phyloP scores from a whole-genome alignment of 2,329 filamentous ascomycete species.

The Fusarium cyanostomum region DNA sequence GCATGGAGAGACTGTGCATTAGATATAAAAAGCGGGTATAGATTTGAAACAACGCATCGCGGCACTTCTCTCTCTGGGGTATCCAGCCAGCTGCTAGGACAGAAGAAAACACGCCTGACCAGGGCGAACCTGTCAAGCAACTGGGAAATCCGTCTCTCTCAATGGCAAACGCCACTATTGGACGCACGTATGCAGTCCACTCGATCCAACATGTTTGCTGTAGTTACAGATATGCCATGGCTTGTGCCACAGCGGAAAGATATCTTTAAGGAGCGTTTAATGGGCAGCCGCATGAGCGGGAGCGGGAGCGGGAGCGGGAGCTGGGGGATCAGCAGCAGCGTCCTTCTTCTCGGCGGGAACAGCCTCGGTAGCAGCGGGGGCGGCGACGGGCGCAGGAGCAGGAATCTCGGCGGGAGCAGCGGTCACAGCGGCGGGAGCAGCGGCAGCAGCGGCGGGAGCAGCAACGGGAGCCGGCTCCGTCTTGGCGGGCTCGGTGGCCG shows the following conservation, averaged over 20 bases:
- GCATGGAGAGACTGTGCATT: constrained; percentile 30
- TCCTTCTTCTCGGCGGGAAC: constrained; percentile 25
- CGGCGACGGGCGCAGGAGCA: constrained; percentile 38
- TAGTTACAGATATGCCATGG: constrained; percentile 1
- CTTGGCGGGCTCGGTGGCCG: constrained; percentile 44
- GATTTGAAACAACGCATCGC: constrained; percentile 43
- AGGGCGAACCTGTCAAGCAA: constrained; percentile 7
- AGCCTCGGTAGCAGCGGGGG: constrained; percentile 24
- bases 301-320: constrained; percentile 36
- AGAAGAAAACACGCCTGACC: constrained; percentile 30
- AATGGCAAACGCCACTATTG: constrained; percentile 3
- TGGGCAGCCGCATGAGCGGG: constrained; percentile 38
- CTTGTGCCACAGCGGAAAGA: constrained; percentile 3
- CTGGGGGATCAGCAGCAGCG: constrained; percentile 14
- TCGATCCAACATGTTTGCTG: constrained; percentile 8
- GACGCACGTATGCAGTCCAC: not conserved
- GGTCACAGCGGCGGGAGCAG: constrained; percentile 31
- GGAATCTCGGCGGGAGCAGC: constrained; percentile 39
- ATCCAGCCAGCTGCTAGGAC: constrained; percentile 46
- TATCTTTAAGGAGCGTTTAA: constrained; percentile 13
- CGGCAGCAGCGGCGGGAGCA: constrained; percentile 29
- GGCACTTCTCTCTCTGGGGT: constrained; percentile 43
- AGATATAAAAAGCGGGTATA: constrained; percentile 46
- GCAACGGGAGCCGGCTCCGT: constrained; percentile 31
- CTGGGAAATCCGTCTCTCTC: constrained; percentile 2